Conservation (phyloP, 495 filamentous ascomycete genomes). For the Aspergillus funiculosus region DNA sequence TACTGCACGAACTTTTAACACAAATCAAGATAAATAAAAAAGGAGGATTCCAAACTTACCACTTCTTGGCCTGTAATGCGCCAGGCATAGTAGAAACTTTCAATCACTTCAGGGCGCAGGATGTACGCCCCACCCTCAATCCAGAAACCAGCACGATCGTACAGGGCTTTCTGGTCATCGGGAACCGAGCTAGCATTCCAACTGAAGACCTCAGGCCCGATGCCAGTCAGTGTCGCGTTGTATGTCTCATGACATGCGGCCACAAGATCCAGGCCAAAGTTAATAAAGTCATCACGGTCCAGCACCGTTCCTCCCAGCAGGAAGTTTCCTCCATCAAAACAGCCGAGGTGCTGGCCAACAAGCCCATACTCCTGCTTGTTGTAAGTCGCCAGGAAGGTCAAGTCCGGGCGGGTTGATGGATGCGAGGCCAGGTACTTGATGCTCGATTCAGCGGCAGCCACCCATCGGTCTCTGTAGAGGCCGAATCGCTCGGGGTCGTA, state of each 20-base stretch:
- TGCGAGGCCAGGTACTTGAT: constrained; percentile 69
- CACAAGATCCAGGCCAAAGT: constrained; percentile 72
- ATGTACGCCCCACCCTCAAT: constrained; percentile 58
- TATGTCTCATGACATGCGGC: constrained; percentile 74
- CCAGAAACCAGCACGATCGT: constrained; percentile 64
- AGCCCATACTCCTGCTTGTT: constrained; percentile 42
- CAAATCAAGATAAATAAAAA: constrained; percentile 11
- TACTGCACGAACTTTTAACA: too few relatives aligned
- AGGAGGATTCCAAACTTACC: constrained; percentile 21
- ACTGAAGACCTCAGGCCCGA: constrained; percentile 72
- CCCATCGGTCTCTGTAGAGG: constrained; percentile 67
- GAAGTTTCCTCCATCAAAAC: constrained; percentile 85
- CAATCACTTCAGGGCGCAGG: constrained; percentile 78
- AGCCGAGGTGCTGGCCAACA: constrained; percentile 62
- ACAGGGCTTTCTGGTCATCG: constrained; percentile 50
- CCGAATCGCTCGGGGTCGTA: constrained; percentile 65
- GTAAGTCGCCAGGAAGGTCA: constrained; percentile 70
- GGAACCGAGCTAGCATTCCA: constrained; percentile 57
- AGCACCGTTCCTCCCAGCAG: constrained; percentile 76
- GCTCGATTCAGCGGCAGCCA: constrained; percentile 68
- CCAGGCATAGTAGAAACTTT: constrained; percentile 86
- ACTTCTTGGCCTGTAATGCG: constrained; percentile 61
- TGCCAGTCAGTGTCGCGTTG: constrained; percentile 56
- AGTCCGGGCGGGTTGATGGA: constrained; percentile 59
- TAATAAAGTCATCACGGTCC: constrained; percentile 53